phyloP scores from a whole-genome alignment of 345 rosid genomes.

The Trapa incisa region DNA sequence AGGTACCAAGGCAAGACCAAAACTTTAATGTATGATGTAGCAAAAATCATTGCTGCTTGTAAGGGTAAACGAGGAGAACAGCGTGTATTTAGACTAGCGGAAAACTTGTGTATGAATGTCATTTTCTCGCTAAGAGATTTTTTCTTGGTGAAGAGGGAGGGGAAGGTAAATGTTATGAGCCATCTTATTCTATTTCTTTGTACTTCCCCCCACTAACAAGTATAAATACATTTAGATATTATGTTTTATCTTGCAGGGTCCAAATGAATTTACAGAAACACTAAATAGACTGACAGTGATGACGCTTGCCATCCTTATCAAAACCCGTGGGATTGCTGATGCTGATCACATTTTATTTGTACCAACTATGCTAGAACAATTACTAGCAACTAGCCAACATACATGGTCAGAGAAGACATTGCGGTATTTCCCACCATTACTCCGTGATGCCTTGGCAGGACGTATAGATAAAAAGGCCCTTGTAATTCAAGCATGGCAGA shows the following conservation, averaged over 20 bases:
- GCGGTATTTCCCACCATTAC: conserved; percentile 69
- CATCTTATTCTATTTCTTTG: conserved; percentile 7
- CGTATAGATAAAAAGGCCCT: conserved; percentile 58
- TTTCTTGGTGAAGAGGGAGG: conserved; percentile 84
- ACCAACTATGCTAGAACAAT: conserved; percentile 83
- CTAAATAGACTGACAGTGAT: conserved; percentile 74
- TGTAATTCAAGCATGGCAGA: conserved; percentile 80
- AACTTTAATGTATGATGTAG: conserved; percentile 83
- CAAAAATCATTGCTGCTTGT: conserved; percentile 81
- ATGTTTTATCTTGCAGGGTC: conserved; percentile 50
- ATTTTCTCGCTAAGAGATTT: conserved; percentile 85
- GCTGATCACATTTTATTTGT: conserved; percentile 87
- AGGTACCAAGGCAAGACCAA: conserved; percentile 95
- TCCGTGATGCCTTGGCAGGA: conserved; percentile 53
- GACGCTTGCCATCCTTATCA: conserved; percentile 84
- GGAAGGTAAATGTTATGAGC: conserved; percentile 42
- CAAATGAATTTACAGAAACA: conserved; percentile 96
- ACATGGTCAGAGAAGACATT: conserved; percentile 92
- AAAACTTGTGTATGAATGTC: conserved; percentile 87
- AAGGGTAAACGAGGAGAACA: conserved; percentile 97
- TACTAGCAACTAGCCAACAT: conserved; percentile 83
- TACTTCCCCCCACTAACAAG: conserved; percentile 1
- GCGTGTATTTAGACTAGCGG: conserved; percentile 83
- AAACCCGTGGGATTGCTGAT: conserved; percentile 96
- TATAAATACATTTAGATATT: neutral